Evolutionary conservation across 2,329 filamentous ascomycete species (phyloP).

Genomic region (Diaporthe sp.): DNA sequence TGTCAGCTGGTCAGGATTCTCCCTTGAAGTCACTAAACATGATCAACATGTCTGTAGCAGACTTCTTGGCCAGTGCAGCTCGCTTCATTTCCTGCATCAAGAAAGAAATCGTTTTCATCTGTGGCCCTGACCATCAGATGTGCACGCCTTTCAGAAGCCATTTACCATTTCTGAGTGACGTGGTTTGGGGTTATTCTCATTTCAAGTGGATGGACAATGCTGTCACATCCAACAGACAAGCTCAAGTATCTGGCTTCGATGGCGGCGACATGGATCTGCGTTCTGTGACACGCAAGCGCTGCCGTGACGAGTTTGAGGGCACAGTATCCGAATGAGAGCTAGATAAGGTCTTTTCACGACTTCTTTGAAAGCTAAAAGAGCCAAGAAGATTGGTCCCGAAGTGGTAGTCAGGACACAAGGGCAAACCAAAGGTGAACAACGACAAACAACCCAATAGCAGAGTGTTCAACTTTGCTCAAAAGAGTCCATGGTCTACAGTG

Average conservation of each 20-base stretch:
- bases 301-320: neutral
- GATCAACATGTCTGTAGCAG: neutral
- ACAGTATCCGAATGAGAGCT: no score
- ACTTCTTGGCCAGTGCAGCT: neutral
- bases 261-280: rapidly evolving
- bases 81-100: neutral
- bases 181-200: neutral
- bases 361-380: neutral
- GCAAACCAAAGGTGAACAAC: no score
- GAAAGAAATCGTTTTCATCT: neutral
- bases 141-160: neutral
- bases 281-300: neutral
- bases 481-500: no score
- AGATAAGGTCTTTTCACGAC: no score
- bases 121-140: rapidly evolving
- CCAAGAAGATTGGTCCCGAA: no score
- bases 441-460: no score
- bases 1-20: neutral
- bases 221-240: neutral
- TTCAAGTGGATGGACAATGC: no score
- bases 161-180: neutral
- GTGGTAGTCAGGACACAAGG: no score
- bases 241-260: neutral
- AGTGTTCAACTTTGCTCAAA: no score
- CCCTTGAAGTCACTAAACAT: neutral